Base-by-base conservation (phyloP, 2,329 filamentous ascomycete species). In the Penicillium janthinellum region DNA sequence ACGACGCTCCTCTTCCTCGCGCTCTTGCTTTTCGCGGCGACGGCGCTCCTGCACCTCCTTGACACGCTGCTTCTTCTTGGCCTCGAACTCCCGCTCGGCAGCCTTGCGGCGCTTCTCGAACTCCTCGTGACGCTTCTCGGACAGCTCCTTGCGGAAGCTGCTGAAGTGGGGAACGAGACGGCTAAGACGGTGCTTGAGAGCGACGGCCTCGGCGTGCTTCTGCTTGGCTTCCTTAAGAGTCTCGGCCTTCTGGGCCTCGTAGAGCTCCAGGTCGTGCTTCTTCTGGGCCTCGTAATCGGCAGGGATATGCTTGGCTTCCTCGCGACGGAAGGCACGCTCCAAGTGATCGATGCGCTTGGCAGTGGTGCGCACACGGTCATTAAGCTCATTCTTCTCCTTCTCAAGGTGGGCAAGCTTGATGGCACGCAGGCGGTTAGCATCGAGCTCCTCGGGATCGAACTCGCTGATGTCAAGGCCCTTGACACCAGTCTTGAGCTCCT, bases 291-390 rank as follows among this genome's bases (percentile, higher is more conserved):
- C 89, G 73, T 96, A 96, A 73, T 99, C 95, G 53, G 88, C 87
- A 59, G 88, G 82, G 60, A 98, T 82, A 79, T 97, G 94, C 86
- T 97, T 96, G 72, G 89, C 81, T 79, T 99, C 95, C 80, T 98
- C 95, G 77, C 94, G 91, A 71, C 95, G 89, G 85, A 96, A 96
- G 39, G 95, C 95, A 81, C 95, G 91, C 83, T 99, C 95, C 70
- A 99, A 82, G 79, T 99, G 94, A 74, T 99, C 95, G 71, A 97
- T 91, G 65, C 95, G 90, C 86, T 97, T 98, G 76, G 90, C 92
- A 61, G 93, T 96, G 70, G 96, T 87, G 70, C 92, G 89, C 55
- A 98, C 86, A 75, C 90, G 92, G 79, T 97, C 92, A 65, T 90
- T 91, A 67, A 97, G 88, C 73, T 95, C 92, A 73, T 94, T 96